Evolutionary conservation across 148 eudicot species (phyloP), one percentile per base, ranked within the genome.

Genomic region (Silene latifolia): DNA sequence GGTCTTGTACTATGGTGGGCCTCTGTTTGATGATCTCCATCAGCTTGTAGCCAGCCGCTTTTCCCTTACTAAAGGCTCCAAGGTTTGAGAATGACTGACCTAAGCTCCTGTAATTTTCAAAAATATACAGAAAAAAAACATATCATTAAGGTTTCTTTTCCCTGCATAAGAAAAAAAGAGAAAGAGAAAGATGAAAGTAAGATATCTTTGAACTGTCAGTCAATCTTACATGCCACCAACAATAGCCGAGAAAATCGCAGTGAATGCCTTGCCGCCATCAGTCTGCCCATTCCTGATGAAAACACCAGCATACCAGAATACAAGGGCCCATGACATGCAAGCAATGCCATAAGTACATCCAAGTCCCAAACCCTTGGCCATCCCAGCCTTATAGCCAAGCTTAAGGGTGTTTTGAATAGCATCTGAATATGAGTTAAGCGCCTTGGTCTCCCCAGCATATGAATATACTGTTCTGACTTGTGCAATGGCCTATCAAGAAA

Each of bases 311-410:
- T 92, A 96, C 99, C 99, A 96, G 80, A 96, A 96, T 54, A 96
- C 99, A 73, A 96, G 89, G 69, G 99, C 99, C 99, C 99, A 96
- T 17, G 99, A 96, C 99, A 96, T 96, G 87, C 99, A 96, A 18
- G 99, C 99, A 73, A 96, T 96, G 72, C 99, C 99, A 78, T 96
- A 96, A 17, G 99, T 96, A 71, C 99, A 96, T 68, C 99, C 99
- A 58, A 96, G 88, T 39, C 99, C 99, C 73, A 96, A 80, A 27
- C 99, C 99, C 83, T 96, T 96, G 1, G 99, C 99, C 98, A 96
- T 96, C 66, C 99, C 99, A 72, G 99, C 99, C 79, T 96, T 96
- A 85, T 96, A 96, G 8, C 99, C 99, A 29, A 96, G 95, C 78
- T 92, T 86, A 68, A 96, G 81, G 0, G 99, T 96, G 74, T 92